Percentiles rank a stretch among this genome's conserved stretches.
Conservation (phyloP, 1,284 basidiomycete species). For the Vanrija sp. region DNA sequence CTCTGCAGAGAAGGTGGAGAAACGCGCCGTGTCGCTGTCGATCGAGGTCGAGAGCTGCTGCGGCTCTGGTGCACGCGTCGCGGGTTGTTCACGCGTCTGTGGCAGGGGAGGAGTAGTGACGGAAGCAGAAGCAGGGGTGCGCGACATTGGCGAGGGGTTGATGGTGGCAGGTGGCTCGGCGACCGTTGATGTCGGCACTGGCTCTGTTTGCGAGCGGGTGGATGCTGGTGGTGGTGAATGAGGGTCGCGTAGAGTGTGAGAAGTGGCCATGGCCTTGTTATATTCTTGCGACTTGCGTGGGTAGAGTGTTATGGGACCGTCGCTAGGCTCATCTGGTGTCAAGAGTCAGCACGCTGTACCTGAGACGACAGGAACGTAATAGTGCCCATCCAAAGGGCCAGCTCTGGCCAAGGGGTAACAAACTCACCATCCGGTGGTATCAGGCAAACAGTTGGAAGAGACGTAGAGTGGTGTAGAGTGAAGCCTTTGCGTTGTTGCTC, state of each 20-base stretch:
- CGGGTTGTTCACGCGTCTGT: no score
- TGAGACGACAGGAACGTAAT: no score
- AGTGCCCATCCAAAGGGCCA: no score
- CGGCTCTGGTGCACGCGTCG: no score
- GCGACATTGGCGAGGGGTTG: background rate
- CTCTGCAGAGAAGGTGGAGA: no score
- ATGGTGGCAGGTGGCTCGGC: background rate
- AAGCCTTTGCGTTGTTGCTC: no score
- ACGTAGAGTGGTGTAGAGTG: background rate
- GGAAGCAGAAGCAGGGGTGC: background rate
- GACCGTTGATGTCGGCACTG: background rate
- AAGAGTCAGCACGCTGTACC: background rate
- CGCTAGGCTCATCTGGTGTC: constrained; percentile 9
- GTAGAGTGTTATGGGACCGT: constrained; percentile 9
- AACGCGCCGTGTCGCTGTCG: no score
- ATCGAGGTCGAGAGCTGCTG: no score
- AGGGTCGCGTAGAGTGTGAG: background rate
- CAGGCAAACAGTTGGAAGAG: constrained; percentile 9
- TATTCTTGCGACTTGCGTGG: constrained; percentile 5
- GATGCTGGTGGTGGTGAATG: no score
- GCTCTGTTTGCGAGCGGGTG: background rate
- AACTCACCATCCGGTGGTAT: constrained; percentile 14
- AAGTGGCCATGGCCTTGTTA: background rate
- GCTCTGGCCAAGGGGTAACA: background rate
- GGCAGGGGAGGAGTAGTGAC: background rate